A percentile compares a stretch with the other conserved stretches of the same genome.
phyloP scores from a whole-genome alignment of 2,329 filamentous ascomycete genomes.

The Talaromyces piceae region DNA sequence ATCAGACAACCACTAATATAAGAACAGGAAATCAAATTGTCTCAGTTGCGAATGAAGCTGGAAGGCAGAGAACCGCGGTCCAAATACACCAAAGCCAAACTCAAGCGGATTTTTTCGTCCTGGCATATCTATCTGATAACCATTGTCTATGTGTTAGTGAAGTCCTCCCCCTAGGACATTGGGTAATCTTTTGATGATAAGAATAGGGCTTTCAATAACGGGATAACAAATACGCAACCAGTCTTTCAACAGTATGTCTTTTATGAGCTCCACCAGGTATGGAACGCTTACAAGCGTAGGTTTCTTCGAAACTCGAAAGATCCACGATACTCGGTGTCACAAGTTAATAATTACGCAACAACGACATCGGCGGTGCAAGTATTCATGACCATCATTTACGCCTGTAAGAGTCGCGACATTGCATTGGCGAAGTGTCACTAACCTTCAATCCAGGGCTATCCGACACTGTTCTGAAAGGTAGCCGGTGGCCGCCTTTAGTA shows the following conservation, averaged over 20 bases:
- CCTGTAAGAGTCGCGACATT: slow-evolving; percentile 31
- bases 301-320: slow-evolving; percentile 27
- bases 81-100: slow-evolving; percentile 44
- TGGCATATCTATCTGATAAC: slow-evolving; percentile 59
- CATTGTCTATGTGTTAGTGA: slow-evolving; percentile 47
- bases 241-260: slow-evolving; percentile 44
- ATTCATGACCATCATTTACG: slow-evolving; percentile 54
- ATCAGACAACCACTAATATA: not conserved
- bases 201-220: slow-evolving; percentile 54
- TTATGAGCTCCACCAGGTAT: not conserved
- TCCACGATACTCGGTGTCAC: slow-evolving; percentile 39
- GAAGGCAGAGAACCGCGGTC: slow-evolving; percentile 41
- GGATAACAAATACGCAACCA: slow-evolving; percentile 44
- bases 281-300: slow-evolving; percentile 1
- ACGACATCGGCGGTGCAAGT: slow-evolving; percentile 51
- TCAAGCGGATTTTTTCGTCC: slow-evolving; percentile 53
- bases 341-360: slow-evolving; percentile 52
- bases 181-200: not conserved
- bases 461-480: slow-evolving; percentile 52
- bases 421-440: not conserved
- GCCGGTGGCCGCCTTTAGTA: slow-evolving; percentile 57
- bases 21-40: slow-evolving; percentile 37
- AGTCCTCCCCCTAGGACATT: not conserved
- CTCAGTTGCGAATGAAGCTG: slow-evolving; percentile 43
- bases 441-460: slow-evolving; percentile 43